Base-by-base conservation (phyloP, 2,329 filamentous ascomycete species). In the Neurospora sp. region DNA sequence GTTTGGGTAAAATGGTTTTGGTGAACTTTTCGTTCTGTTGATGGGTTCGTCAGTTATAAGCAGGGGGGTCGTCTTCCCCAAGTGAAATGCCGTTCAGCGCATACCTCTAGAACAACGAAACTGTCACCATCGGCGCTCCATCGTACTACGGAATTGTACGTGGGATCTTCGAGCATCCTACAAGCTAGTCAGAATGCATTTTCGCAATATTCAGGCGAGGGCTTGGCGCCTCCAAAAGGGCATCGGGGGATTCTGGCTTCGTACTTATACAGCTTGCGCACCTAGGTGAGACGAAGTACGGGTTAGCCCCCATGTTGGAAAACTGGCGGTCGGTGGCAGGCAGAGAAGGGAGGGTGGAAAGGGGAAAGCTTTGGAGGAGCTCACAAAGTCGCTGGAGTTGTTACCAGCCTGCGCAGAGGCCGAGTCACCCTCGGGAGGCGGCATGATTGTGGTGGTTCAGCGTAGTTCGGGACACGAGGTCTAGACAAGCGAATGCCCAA, bases 211-310 rank as follows among this genome's bases (percentile, higher is more conserved):
- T 69, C 74, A 72, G 67, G 57, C 46, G 69, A 73, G 62, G 68
- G 66, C 67, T 70, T 65, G 65, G 69, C 66, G 66, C 65, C 71
- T 68, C 66, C 68, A 57, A 66, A 57, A 28, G 57, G 69, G 40
- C 52, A 28, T 38, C 68, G 38, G 66, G 74, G 19, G 17, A 28
- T 46, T 38, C 33, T 33, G 68, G 71, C 70, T 73, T 81, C 86
- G 82, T 89, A 98, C 95, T 97, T 97, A 87, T 97, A 98, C 74
- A 98, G 85, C 83, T 98, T 98, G 85, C 95, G 93, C 83, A 98
- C 94, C 94, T 97, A 75, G 52, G 43, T 36, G 33, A 38, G 15
- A 70, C 39, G 38, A 40, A 67, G 52, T 38, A 69, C 70, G 33
- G 33, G 70, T 74, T 72, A 73, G 70, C 67, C 66, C 39, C 40